Evolutionary conservation across 108 stramenopile species (phyloP).

Genomic region (Parietichytrium sp.): DNA sequence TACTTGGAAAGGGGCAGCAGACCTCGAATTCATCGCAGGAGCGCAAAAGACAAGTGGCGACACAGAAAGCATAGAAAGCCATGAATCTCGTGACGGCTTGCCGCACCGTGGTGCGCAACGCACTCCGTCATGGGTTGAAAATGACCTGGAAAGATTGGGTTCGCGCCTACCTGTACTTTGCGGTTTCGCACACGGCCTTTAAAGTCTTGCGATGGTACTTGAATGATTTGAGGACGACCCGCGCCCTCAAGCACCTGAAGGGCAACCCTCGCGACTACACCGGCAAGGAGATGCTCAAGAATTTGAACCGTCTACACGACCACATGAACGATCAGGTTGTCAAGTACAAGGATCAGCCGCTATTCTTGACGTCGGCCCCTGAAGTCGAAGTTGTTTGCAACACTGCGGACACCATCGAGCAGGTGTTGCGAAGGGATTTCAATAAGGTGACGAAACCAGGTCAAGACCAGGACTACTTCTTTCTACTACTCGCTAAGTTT

Average conservation of each 20-base stretch:
- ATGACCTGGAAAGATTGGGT: no score
- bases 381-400: not conserved
- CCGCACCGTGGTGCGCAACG: no score
- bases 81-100: no score
- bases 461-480: not conserved
- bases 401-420: not conserved
- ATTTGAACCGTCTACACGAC: not conserved
- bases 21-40: no score
- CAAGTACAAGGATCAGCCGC: not conserved
- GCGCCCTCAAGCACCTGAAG: not conserved
- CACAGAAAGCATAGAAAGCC: no score
- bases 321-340: not conserved
- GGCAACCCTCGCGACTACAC: not conserved
- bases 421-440: not conserved
- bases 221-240: not conserved
- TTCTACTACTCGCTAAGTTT: not conserved
- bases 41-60: no score
- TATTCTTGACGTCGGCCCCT: no score
- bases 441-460: not conserved
- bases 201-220: not conserved
- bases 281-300: not conserved
- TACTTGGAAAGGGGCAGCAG: no score
- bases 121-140: no score
- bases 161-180: constrained; percentile 6
- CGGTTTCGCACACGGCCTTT: not conserved